These are phyloP conservation scores for Alnus rubra DNA, from an alignment of 306 rosid species.

Conservation along the genomic window DNA sequence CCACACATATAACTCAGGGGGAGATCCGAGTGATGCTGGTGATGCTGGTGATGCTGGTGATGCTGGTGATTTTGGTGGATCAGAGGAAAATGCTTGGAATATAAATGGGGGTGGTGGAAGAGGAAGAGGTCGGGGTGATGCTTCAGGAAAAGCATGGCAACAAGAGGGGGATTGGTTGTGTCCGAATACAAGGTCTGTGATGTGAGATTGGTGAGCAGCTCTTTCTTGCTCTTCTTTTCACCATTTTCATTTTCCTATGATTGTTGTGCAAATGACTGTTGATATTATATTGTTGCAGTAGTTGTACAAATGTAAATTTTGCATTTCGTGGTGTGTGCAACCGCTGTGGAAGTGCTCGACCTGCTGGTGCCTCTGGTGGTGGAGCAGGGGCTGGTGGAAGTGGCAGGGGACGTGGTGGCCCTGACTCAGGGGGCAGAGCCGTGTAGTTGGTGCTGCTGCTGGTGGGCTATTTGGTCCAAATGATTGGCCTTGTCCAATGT, in stretches of 20 bases:
- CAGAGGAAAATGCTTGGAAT: constrained; percentile 54
- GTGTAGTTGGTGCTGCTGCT: constrained; percentile 56
- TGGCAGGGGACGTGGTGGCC: constrained; percentile 80
- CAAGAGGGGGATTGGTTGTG: constrained; percentile 99
- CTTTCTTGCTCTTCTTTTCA: constrained; percentile 67
- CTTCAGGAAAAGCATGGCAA: constrained; percentile 91
- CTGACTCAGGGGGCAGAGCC: constrained; percentile 69
- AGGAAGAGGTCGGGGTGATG: constrained; percentile 77
- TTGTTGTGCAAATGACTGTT: constrained; percentile 35
- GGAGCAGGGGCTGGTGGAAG: constrained; percentile 82
- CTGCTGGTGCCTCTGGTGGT: constrained; percentile 78
- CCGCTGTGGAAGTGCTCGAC: constrained; percentile 98
- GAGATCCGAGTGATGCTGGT: constrained; percentile 51
- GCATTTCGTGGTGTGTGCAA: constrained; percentile 99
- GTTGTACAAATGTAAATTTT: constrained; percentile 93
- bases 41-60: constrained; percentile 31
- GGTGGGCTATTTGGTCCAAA: constrained; percentile 98
- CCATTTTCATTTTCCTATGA: constrained; percentile 10
- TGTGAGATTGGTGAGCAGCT: constrained; percentile 99
- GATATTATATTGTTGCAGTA: constrained; percentile 44
- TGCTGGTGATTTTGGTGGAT: constrained; percentile 42
- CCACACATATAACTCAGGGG: constrained; percentile 44
- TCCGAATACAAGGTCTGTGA: constrained; percentile 99
- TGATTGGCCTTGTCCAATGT: constrained; percentile 99
- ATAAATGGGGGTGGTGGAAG: constrained; percentile 58